Base-by-base conservation (phyloP, 1,284 basidiomycete genomes). In the Termitomyces sp. region DNA sequence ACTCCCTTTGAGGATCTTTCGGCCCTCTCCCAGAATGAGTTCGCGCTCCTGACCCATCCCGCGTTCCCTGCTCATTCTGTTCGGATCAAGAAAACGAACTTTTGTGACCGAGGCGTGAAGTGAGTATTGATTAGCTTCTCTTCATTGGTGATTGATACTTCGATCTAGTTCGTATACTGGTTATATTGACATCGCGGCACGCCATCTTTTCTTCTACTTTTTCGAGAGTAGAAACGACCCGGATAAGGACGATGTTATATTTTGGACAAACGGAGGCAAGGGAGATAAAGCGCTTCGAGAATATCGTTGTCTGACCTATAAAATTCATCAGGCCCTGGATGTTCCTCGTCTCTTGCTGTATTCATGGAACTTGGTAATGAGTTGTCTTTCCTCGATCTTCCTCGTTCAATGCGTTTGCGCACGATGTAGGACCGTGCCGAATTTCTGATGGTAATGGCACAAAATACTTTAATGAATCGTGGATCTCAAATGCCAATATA, bases 161-260 rank as follows among this genome's bases (percentile, higher is more conserved):
- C 0, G 34, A 26, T 15, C 13, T 15, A 73, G 74, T 39, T 63
- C 71, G 21, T 75, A 74, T 59, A 75, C 76, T 1, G 81, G 82
- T 17, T 86, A 86, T 65, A 85, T 88, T 51, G 87, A 89, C 54
- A 79, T 82, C 44, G 77, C 83, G 58, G 84, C 86, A 5, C 79
- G 84, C 44, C 86, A 88, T 60, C 68, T 92, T 31, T 93, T 92
- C 73, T 93, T 91, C 75, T 90, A 90, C 75, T 93, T 92, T 68
- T 93, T 94, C 70, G 90, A 93, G 69, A 88, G 84, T 52, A 74
- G 90, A 53, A 79, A 71, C 55, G 74, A 88, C 58, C 88, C 88
- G 1, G 73, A 77, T 31, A 80, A 71, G 41, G 85, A 89, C 62
- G 83, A 86, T 56, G 76, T 89, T 5, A 76, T 86, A 31, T 77